Evolutionary conservation across 164 flowering plant species (phyloP), one percentile per base, ranked within the genome.

Genomic region (Nymphaea colorata): DNA sequence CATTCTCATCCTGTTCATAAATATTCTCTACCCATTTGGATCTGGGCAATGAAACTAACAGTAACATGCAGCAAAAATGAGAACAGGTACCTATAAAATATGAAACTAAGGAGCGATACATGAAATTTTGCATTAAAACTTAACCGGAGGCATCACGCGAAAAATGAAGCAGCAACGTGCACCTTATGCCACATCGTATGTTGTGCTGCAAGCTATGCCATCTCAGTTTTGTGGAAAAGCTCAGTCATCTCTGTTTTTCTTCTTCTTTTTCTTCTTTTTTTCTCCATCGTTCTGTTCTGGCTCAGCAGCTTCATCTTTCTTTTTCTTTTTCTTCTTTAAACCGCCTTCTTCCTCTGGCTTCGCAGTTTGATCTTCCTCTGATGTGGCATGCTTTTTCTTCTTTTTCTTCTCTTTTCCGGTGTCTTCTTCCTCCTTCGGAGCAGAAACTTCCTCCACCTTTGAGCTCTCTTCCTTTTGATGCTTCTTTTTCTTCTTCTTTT

Each of bases 401-500:
- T 81, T 84, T 70, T 82, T 84, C 81, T 77, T 78, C 76, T 80
- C 75, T 64, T 74, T 62, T 59, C 61, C 75, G 14, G 42, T 67
- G 4, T 10, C 43, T 43, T 61, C 66, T 6, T 41, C 61, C 45
- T 62, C 71, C 36, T 25, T 72, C 41, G 64, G 72, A 47, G 70
- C 77, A 55, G 62, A 79, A 62, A 43, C 74, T 61, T 59, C 43
- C 17, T 68, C 53, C 43, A 66, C 55, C 11, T 72, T 77, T 57
- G 16, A 61, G 42, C 59, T 75, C 43, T 69, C 73, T 6, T 2
- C 76, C 64, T 72, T 77, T 4, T 59, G 62, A 44, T 72, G 76
- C 71, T 80, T 78, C 73, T 81, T 84, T 78, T 78, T 81, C 75
- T 79, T 84, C 76, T 84, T 82, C 67, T 88, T 78, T 64, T 82